Evolutionary conservation across 306 rosid genomes (phyloP).

Genomic region (Biancaea sappan): DNA sequence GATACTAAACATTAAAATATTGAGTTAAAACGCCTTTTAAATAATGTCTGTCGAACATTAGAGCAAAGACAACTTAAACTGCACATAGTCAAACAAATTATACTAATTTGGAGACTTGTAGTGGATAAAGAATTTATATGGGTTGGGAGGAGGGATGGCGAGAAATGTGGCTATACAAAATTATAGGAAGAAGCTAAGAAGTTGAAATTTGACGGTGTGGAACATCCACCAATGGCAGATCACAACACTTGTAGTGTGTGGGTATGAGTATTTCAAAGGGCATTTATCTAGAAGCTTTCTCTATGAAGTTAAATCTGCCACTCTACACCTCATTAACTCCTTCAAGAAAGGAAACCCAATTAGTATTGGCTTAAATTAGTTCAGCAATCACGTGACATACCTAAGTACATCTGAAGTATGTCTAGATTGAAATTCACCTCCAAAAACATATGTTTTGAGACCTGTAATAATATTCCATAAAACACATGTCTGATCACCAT

Average conservation of each 20-base stretch:
- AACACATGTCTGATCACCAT: constrained; percentile 89
- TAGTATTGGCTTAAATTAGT: not conserved
- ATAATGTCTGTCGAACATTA: not conserved
- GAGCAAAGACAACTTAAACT: not conserved
- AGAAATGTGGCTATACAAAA: not conserved
- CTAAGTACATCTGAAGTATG: constrained; percentile 81
- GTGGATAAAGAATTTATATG: not conserved
- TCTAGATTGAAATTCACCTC: constrained; percentile 94
- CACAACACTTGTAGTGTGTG: not conserved
- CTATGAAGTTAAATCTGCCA: constrained; percentile 29
- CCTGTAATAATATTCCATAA: constrained; percentile 91
- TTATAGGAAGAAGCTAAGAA: not conserved
- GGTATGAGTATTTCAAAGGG: not conserved
- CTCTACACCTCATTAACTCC: not conserved
- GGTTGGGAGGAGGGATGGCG: not conserved
- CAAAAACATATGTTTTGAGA: constrained; percentile 84
- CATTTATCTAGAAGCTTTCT: constrained; percentile 14
- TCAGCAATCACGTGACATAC: constrained; percentile 45
- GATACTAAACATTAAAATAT: too few relatives aligned
- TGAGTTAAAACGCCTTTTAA: too few relatives aligned
- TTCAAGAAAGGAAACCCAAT: not conserved
- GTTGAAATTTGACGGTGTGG: not conserved
- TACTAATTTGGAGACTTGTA: not conserved
- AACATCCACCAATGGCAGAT: too few relatives aligned
- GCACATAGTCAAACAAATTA: too few relatives aligned